Evolutionary conservation across 1,284 basidiomycete genomes (phyloP), one percentile per base, ranked within the genome.

Genomic region (Takashimella koratensis): DNA sequence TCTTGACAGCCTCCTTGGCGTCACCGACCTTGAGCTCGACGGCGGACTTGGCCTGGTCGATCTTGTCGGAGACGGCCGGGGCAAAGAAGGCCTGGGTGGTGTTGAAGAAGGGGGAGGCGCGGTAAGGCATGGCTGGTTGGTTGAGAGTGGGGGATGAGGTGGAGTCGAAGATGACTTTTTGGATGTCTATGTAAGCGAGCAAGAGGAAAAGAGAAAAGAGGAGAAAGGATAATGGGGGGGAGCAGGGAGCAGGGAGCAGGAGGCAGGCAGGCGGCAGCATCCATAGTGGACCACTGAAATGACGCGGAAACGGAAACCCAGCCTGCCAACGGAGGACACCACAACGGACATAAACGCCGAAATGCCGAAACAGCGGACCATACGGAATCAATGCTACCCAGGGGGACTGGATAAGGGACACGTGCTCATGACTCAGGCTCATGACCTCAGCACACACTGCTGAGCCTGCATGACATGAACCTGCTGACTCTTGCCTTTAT

Each of bases 71-170:
- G 56, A 76, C 70, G 36, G 77, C 71, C 56, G 73, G 73, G 60
- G 73, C 63, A 62, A 72, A 71, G 72, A 77, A 78, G 46, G 68
- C 65, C 60, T 64, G 58, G 56, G 62, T 58, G 60, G 71, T 63
- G 50, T 75, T 65, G 66, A 77, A 75, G 65, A 77, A 71, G 45
- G 76, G 70, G 63, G 74, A 75, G 52, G 67, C 57, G 53, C 68
- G 64, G 67, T 72, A 73, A 23, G 55, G 53, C 30, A 36, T 36
- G 30, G 30, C 16, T 8, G 30, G 16, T 8, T 39, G 25, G 19
- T 24, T 20, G 45, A n/a, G 25, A 46, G 25, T 27, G 47, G 21
- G 36, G 23, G n/a, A 23, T 25, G 40, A 47, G 45, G 24, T 47
- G 45, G 36, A 49, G 16, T 8, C 16, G 16, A 8, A 8, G 8